Evolutionary conservation across 805 yeast genomes (phyloP).

Genomic region (Cyberlindnera saturnus): DNA sequence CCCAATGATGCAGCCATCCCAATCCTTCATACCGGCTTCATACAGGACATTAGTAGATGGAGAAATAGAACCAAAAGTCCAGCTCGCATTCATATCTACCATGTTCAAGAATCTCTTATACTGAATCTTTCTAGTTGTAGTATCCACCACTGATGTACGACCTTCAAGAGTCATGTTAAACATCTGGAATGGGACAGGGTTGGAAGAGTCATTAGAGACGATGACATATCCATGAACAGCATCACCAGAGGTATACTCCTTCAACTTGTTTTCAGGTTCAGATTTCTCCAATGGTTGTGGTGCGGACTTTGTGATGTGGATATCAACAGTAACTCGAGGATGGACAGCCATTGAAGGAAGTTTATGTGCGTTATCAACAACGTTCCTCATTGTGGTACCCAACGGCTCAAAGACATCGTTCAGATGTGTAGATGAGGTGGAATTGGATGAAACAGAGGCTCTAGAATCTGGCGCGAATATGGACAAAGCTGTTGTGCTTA

Average conservation of each 20-base stretch:
- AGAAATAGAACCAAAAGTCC: constrained; percentile 45
- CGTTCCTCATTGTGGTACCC: constrained; percentile 25
- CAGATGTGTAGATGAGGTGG: not conserved
- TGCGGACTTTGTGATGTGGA: constrained; percentile 46
- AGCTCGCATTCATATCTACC: constrained; percentile 53
- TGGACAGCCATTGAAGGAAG: constrained; percentile 28
- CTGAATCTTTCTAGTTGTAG: constrained; percentile 27
- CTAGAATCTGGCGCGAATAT: not conserved
- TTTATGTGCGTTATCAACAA: constrained; percentile 45
- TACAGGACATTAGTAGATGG: constrained; percentile 45
- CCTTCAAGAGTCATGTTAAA: constrained; percentile 48
- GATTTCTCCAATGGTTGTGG: constrained; percentile 35
- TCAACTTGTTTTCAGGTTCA: constrained; percentile 29
- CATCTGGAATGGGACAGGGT: constrained; percentile 54
- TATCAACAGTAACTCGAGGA: constrained; percentile 40
- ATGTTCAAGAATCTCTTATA: constrained; percentile 48
- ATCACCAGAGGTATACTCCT: constrained; percentile 66
- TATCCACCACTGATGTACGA: constrained; percentile 27
- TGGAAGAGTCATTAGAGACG: constrained; percentile 40
- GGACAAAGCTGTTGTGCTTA: not conserved
- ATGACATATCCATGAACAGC: constrained; percentile 52
- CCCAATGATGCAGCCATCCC: constrained; percentile 44
- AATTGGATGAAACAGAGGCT: not conserved
- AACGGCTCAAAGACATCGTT: not conserved
- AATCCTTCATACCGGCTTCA: constrained; percentile 35